Conservation (phyloP, 371 early-diverging fungal species). For the Amoeboaphelidium occidentale region DNA sequence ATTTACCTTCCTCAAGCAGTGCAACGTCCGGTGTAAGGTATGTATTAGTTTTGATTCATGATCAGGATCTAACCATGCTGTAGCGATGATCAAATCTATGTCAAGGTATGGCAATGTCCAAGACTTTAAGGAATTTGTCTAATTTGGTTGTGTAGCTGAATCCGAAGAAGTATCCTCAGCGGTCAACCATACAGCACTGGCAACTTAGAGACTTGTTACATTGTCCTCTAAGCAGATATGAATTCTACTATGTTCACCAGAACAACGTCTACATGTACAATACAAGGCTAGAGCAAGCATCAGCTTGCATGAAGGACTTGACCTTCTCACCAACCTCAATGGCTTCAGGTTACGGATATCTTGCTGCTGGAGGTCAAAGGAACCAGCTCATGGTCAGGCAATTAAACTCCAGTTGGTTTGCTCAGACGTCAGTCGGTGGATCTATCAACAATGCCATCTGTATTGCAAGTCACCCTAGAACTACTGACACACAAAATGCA, state of each 20-base stretch:
- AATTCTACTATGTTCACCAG: constrained; percentile 30
- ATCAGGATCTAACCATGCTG: too few species aligned
- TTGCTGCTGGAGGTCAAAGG: constrained; percentile 73
- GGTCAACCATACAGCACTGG: constrained; percentile 33
- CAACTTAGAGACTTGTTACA: constrained; percentile 71
- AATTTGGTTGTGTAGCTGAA: constrained; percentile 1
- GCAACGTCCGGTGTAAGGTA: too few species aligned
- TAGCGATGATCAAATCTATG: too few species aligned
- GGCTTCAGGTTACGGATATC: constrained; percentile 42
- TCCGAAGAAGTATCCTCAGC: constrained; percentile 16
- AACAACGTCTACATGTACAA: constrained; percentile 32
- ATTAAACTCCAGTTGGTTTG: constrained; percentile 36
- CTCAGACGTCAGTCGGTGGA: constrained; percentile 46
- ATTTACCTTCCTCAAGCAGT: too few species aligned
- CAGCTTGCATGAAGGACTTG: constrained; percentile 27
- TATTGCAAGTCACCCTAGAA: constrained; percentile 28
- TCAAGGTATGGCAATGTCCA: too few species aligned
- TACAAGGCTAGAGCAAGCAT: constrained; percentile 23
- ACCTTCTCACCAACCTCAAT: constrained; percentile 57
- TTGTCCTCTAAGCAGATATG: constrained; percentile 26
- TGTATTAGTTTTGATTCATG: too few species aligned
- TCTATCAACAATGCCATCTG: constrained; percentile 75
- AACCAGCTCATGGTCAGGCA: constrained; percentile 58
- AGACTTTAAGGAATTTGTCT: too few species aligned
- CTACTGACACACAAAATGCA: background rate